Evolutionary conservation across 164 flowering plant species (phyloP), one percentile per base, ranked within the genome.

Genomic region (Berberis vulgaris): DNA sequence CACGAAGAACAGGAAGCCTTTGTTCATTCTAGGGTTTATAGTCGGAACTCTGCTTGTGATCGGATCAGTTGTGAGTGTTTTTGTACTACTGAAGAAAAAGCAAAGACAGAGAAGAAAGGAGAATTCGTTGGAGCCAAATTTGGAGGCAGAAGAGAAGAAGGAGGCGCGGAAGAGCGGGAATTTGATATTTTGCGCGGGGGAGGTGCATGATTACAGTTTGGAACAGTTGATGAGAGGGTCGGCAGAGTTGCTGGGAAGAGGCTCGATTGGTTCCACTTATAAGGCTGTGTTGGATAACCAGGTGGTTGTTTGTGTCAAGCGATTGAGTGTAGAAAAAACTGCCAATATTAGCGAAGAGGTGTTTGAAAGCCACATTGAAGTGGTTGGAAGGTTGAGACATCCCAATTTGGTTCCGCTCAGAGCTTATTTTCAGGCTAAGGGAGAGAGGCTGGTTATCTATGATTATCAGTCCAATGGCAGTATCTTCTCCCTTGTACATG

Each of bases 401-500:
- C 96, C 97, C 0, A 94, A 91, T 72, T 65, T 94, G 78, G 99
- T 94, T 38, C 93, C 97, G 0, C 72, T 91, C 8, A 72, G 95
- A 54, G 96, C 96, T n/a, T 91, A 79, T 67, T 83, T 91, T 66
- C 96, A 87, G 77, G 95, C 93, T 58, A 81, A 80, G 70, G 96
- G 84, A 52, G 99, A 94, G 68, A 70, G 87, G 74, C 85, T 94
- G n/a, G 73, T 94, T 63, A 70, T 94, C 49, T 91, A 82, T 59
- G 97, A 91, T 73, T 91, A 83, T 62, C 89, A 87, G 61, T 82
- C 97, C 62, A 91, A 87, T 70, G 99, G 99, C 75, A 94, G 99
- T 62, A 84, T 94, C 62, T 81, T 69, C 73, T 83, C 91, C 4
- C 93, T 94, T 65, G 76, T 94, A 13, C 97, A 94, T 64, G 97